Percentiles rank a stretch among this genome's conserved stretches.
Evolutionary conservation across 1,284 basidiomycete species (phyloP).

Genomic region (Tylopilus sp.): DNA sequence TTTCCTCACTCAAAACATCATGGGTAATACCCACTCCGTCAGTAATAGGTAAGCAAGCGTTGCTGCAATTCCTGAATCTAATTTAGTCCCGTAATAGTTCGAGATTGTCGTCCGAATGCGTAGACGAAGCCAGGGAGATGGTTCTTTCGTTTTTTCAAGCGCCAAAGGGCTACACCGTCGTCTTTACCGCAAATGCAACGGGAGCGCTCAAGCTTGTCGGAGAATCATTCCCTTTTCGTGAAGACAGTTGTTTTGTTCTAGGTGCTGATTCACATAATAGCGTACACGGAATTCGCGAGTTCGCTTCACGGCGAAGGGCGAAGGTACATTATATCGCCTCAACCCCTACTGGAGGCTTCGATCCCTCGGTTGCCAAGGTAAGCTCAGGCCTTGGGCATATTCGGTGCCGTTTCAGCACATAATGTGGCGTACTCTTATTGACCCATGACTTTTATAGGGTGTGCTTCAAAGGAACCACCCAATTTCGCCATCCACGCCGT

Average conservation of each 20-base stretch:
- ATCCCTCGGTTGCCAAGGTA: conserved; percentile 59
- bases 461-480: conserved; percentile 46
- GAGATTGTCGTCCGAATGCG: conserved; percentile 61
- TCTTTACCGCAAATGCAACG: conserved; percentile 81
- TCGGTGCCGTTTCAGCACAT: conserved; percentile 10
- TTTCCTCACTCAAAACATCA: conserved; percentile 62
- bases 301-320: conserved; percentile 55
- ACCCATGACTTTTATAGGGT: conserved; percentile 33
- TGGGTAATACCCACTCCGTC: conserved; percentile 81
- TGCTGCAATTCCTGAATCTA: conserved; percentile 3
- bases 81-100: conserved; percentile 47
- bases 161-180: conserved; percentile 70
- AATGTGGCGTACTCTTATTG: conserved; percentile 15
- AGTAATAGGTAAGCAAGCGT: conserved; percentile 59
- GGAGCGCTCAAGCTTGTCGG: conserved; percentile 78
- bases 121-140: conserved; percentile 65
- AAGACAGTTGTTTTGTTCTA: conserved; percentile 59
- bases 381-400: conserved; percentile 6
- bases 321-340: conserved; percentile 66
- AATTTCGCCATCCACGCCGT: conserved; percentile 42
- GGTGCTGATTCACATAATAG: conserved; percentile 80
- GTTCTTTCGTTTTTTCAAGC: conserved; percentile 75
- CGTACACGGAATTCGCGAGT: conserved; percentile 78
- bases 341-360: conserved; percentile 60
- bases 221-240: conserved; percentile 71